These are phyloP conservation scores for Geosiphon pyriformis DNA, from an alignment of 192 early-diverging fungal species.

Conservation along the genomic window DNA sequence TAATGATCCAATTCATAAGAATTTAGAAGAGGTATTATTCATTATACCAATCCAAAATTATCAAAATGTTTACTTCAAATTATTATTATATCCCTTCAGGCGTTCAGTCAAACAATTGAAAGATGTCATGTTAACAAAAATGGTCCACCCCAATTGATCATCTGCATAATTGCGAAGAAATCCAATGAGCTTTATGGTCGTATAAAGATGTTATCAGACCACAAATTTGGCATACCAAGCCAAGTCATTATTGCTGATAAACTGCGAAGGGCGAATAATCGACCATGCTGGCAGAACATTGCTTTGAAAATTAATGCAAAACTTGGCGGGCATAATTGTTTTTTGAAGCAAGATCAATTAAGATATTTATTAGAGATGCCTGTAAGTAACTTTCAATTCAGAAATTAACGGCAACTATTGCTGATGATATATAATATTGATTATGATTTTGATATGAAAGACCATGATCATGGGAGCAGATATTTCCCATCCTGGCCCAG, in stretches of 20 bases:
- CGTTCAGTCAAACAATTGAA: too few relatives aligned
- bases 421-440: not conserved
- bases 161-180: conserved; percentile 78
- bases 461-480: conserved; percentile 90
- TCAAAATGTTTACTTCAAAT: too few relatives aligned
- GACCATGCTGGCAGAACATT: conserved; percentile 88
- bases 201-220: conserved; percentile 84
- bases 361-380: conserved; percentile 59
- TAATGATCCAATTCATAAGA: too few relatives aligned
- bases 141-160: conserved; percentile 69
- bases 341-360: conserved; percentile 39
- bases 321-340: conserved; percentile 81
- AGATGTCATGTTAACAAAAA: too few relatives aligned
- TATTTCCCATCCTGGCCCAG: conserved; percentile 80
- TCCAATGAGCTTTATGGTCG: conserved; percentile 65
- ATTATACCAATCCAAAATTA: too few relatives aligned
- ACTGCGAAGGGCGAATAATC: conserved; percentile 55
- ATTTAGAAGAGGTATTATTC: too few relatives aligned
- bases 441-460: not conserved
- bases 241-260: conserved; percentile 81
- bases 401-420: too few relatives aligned
- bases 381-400: not conserved
- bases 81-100: too few relatives aligned
- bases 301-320: conserved; percentile 93
- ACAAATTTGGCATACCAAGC: conserved; percentile 79